Conservation (phyloP, 305 asterid species). For the Andrographis paniculata region DNA sequence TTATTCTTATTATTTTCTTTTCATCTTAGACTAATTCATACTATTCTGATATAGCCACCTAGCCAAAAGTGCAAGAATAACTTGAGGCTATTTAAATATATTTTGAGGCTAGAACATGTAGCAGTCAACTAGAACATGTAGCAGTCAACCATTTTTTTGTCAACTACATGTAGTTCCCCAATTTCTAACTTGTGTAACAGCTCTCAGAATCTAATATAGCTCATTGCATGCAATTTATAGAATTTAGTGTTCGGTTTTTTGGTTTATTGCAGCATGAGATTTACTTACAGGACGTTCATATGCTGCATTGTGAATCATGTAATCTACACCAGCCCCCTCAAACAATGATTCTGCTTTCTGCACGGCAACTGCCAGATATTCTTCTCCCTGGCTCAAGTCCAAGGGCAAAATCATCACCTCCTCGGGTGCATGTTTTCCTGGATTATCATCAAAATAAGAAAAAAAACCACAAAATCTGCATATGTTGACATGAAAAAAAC, state of each 20-base stretch:
- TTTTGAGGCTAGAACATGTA: too few species aligned
- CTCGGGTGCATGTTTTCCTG: slow-evolving; percentile 83
- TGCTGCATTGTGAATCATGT: slow-evolving; percentile 93
- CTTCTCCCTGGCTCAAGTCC: slow-evolving; percentile 78
- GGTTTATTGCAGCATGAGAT: not conserved
- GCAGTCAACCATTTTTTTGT: too few species aligned
- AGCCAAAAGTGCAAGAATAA: too few species aligned
- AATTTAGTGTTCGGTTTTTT: not conserved
- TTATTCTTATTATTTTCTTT: too few species aligned
- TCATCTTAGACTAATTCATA: too few species aligned
- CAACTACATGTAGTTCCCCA: too few species aligned
- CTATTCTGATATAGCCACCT: too few species aligned
- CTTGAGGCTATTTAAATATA: too few species aligned
- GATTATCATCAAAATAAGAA: slow-evolving; percentile 24
- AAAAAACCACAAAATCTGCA: slow-evolving; percentile 12
- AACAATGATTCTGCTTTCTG: slow-evolving; percentile 72
- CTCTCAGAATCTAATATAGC: not conserved
- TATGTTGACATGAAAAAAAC: not conserved
- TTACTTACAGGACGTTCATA: slow-evolving; percentile 87
- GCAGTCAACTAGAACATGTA: too few species aligned
- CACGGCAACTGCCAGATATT: slow-evolving; percentile 51
- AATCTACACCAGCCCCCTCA: slow-evolving; percentile 82
- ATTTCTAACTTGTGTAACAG: not conserved
- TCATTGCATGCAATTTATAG: not conserved
- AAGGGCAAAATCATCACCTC: slow-evolving; percentile 71